Percentiles rank a stretch among this genome's conserved stretches.
Evolutionary conservation across 495 filamentous ascomycete genomes (phyloP).

Genomic region (Daldinia decipiens): DNA sequence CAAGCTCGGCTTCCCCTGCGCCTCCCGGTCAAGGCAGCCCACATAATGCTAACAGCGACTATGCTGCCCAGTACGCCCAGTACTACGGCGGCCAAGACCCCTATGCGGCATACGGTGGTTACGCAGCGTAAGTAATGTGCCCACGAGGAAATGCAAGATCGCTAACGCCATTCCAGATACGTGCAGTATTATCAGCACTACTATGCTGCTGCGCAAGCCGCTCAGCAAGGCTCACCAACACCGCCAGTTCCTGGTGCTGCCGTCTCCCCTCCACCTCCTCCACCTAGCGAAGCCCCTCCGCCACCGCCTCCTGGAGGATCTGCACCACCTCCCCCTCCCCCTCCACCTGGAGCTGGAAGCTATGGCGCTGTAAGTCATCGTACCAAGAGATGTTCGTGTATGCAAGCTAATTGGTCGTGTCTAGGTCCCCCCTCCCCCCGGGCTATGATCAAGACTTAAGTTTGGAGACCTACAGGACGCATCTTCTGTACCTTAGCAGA

Average conservation of each 20-base stretch:
- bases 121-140: conserved; percentile 61
- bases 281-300: conserved; percentile 69
- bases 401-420: conserved; percentile 32
- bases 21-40: conserved; percentile 52
- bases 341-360: conserved; percentile 64
- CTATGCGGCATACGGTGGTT: conserved; percentile 92
- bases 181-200: conserved; percentile 76
- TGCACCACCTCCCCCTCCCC: conserved; percentile 65
- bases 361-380: conserved; percentile 72
- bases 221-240: conserved; percentile 56
- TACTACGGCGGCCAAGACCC: conserved; percentile 82
- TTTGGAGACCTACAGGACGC: background rate
- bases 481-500: background rate
- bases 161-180: conserved; percentile 61
- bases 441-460: conserved; percentile 49
- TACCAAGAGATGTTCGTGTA: background rate
- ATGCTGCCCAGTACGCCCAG: conserved; percentile 85
- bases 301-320: conserved; percentile 69
- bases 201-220: conserved; percentile 62
- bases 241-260: conserved; percentile 55
- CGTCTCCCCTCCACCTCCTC: conserved; percentile 69
- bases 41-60: conserved; percentile 60
- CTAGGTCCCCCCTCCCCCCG: conserved; percentile 67
- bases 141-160: background rate
- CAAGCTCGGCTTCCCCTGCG: conserved; percentile 45